Percentiles rank a stretch among this genome's conserved stretches.
Evolutionary conservation across 2,329 filamentous ascomycete species (phyloP).

Genomic region (Rutstroemia sp.): DNA sequence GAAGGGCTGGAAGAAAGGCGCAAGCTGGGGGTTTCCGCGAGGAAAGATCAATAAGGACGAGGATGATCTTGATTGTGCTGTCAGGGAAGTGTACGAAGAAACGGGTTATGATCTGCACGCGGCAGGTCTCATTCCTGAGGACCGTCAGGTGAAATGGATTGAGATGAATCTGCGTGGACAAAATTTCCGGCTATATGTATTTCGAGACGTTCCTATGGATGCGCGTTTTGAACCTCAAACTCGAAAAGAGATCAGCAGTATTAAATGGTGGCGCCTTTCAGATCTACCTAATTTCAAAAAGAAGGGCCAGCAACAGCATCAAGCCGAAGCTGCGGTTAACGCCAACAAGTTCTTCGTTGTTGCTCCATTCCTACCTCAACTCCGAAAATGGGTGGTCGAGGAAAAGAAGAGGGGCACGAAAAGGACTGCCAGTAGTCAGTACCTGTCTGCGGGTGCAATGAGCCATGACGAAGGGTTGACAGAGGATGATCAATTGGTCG

Average conservation of each 20-base stretch:
- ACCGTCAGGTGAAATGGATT: constrained; percentile 69
- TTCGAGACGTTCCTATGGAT: constrained; percentile 80
- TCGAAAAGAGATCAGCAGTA: constrained; percentile 95
- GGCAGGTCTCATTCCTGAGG: constrained; percentile 67
- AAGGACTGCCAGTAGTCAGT: constrained; percentile 35
- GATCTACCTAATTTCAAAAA: constrained; percentile 78
- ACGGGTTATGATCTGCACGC: constrained; percentile 78
- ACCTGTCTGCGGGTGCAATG: constrained; percentile 34
- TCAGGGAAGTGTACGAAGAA: constrained; percentile 93
- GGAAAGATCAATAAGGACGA: constrained; percentile 99
- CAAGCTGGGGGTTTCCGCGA: constrained; percentile 92
- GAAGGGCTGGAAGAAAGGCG: constrained; percentile 95
- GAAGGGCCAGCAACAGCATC: constrained; percentile 49
- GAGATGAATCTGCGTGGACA: constrained; percentile 88
- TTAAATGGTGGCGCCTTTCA: constrained; percentile 86
- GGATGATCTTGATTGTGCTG: constrained; percentile 84
- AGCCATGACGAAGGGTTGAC: constrained; percentile 50
- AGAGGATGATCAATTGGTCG: constrained; percentile 47
- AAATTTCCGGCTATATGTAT: constrained; percentile 87
- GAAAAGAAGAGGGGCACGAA: constrained; percentile 67
- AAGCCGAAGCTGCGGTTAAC: constrained; percentile 48
- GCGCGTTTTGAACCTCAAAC: constrained; percentile 85
- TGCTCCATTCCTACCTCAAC: constrained; percentile 75
- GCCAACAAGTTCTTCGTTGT: constrained; percentile 96
- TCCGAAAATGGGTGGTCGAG: constrained; percentile 86